Conservation (phyloP, 2,329 filamentous ascomycete species). For the Colletotrichum sp. region DNA sequence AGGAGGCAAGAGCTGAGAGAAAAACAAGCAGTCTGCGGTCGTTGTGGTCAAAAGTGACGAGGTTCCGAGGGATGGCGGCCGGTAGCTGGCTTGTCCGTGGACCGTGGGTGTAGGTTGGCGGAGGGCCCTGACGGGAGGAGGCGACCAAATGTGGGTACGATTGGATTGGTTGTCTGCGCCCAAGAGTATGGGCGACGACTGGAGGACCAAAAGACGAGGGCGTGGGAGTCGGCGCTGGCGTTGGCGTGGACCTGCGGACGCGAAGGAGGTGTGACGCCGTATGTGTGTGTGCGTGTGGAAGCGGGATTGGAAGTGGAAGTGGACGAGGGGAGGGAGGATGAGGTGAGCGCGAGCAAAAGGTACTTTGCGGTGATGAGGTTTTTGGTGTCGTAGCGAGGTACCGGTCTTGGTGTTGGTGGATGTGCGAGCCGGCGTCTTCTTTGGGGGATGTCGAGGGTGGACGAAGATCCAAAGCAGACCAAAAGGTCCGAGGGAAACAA, state of each 20-base stretch:
- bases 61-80: conserved; percentile 19
- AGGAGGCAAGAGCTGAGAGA: background rate
- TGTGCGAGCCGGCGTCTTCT: background rate
- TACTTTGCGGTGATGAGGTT: background rate
- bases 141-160: conserved; percentile 8
- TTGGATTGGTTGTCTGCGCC: background rate
- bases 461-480: background rate
- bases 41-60: conserved; percentile 18
- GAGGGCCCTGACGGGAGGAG: conserved; percentile 14
- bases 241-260: background rate
- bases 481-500: background rate
- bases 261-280: background rate
- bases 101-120: background rate
- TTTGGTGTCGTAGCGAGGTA: background rate
- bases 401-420: background rate
- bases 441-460: background rate
- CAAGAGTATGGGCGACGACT: background rate
- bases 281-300: background rate
- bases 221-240: background rate
- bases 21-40: conserved; percentile 1
- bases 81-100: conserved; percentile 13
- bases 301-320: conserved; percentile 7
- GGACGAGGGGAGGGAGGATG: background rate
- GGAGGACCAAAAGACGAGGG: background rate
- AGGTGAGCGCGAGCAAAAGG: background rate